Percentiles rank a stretch among this genome's conserved stretches.
phyloP scores from a whole-genome alignment of 176 grass and related monocot genomes.

The Zoysia japonica region DNA sequence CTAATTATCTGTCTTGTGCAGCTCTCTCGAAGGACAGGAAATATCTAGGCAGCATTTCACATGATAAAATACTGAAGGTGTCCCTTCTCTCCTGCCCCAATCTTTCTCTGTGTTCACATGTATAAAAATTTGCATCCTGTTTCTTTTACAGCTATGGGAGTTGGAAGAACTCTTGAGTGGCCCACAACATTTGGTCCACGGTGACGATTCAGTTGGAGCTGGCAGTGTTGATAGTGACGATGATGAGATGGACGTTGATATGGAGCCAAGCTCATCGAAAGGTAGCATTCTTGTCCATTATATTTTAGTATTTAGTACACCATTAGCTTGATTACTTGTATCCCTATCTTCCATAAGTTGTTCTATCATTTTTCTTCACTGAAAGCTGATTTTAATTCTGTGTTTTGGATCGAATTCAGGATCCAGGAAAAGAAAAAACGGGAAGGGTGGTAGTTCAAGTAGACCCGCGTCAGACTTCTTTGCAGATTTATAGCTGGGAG shows the following conservation, averaged over 20 bases:
- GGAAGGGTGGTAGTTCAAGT: constrained; percentile 39
- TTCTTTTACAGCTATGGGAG: constrained; percentile 72
- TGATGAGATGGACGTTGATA: constrained; percentile 84
- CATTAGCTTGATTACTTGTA: background rate
- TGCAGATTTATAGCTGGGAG: constrained; percentile 51
- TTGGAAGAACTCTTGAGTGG: constrained; percentile 76
- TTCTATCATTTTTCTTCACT: background rate
- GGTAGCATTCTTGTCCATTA: constrained; percentile 33
- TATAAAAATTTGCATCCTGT: constrained; percentile 16
- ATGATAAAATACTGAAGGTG: constrained; percentile 96
- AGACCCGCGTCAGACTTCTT: constrained; percentile 48
- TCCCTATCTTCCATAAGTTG: background rate
- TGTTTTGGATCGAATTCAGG: background rate
- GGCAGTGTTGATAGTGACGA: constrained; percentile 46
- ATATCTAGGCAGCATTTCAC: constrained; percentile 89
- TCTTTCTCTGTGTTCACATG: background rate
- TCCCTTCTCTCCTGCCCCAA: background rate
- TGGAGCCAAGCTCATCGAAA: constrained; percentile 52
- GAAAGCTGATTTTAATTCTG: background rate
- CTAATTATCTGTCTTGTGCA: constrained; percentile 7
- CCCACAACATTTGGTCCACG: constrained; percentile 33
- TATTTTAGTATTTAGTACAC: background rate
- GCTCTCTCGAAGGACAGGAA: constrained; percentile 78
- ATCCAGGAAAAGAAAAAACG: constrained; percentile 31
- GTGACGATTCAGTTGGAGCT: constrained; percentile 28